Percentiles rank a stretch among this genome's conserved stretches.
phyloP scores from a whole-genome alignment of 2,329 filamentous ascomycete genomes.

The Pseudocercospora macadamiae region DNA sequence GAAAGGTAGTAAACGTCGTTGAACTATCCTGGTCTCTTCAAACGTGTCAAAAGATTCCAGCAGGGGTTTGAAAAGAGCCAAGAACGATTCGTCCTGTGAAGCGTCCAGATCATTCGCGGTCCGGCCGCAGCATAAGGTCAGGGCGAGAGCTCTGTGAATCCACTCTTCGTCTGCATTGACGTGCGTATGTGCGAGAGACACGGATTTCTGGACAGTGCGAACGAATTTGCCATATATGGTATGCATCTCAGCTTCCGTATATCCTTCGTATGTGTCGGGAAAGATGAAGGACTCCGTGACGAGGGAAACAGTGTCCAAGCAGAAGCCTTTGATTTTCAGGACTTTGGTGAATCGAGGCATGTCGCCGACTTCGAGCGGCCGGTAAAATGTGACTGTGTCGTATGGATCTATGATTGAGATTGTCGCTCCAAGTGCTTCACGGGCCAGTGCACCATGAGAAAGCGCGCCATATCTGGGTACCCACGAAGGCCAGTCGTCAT shows the following conservation, averaged over 20 bases:
- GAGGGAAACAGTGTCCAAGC: background rate
- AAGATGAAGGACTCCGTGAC: background rate
- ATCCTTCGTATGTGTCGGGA: background rate
- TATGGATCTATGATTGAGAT: background rate
- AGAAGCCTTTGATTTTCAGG: background rate
- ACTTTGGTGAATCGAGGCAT: background rate
- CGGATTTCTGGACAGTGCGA: background rate
- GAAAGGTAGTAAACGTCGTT: background rate
- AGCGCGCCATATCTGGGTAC: background rate
- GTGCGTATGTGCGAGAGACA: background rate
- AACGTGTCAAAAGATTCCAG: background rate
- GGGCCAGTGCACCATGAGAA: background rate
- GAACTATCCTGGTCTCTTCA: background rate
- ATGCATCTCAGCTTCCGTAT: background rate
- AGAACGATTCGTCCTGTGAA: background rate
- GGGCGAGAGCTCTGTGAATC: background rate
- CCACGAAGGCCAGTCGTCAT: background rate
- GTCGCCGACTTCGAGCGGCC: background rate
- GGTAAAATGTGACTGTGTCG: background rate
- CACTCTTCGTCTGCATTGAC: background rate
- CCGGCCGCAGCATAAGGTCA: conserved; percentile 1
- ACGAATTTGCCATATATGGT: background rate
- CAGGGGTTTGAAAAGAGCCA: background rate
- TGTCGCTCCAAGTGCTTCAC: background rate
- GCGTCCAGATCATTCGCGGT: background rate